These are phyloP conservation scores for Gaeumannomyces tritici DNA, from an alignment of 2,329 filamentous ascomycete species.

Conservation along the genomic window DNA sequence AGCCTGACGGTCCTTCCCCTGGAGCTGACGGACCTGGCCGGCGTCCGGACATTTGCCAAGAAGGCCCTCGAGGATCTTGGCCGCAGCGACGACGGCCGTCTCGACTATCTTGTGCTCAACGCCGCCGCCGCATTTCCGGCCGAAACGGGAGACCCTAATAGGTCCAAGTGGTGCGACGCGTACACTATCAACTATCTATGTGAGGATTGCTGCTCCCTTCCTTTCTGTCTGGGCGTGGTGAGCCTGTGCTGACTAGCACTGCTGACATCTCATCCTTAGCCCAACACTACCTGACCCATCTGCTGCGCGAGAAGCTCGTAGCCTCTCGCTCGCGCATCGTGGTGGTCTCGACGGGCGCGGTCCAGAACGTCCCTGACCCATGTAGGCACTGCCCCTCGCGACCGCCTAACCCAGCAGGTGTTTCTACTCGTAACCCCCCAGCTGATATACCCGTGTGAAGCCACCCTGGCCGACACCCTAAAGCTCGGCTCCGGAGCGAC, in stretches of 20 bases:
- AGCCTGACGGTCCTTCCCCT: conserved; percentile 35
- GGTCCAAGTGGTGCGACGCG: conserved; percentile 38
- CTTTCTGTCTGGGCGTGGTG: not conserved
- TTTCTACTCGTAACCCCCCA: too few species aligned
- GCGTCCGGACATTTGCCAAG: conserved; percentile 35
- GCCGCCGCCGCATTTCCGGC: conserved; percentile 31
- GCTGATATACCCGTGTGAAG: conserved; percentile 4
- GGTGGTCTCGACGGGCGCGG: conserved; percentile 39
- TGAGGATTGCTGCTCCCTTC: conserved; percentile 15
- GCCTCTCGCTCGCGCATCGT: conserved; percentile 36
- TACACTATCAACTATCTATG: conserved; percentile 44
- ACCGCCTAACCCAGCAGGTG: not conserved
- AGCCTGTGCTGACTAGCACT: not conserved
- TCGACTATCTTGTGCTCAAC: conserved; percentile 42
- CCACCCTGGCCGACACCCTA: conserved; percentile 11
- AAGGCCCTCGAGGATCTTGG: conserved; percentile 31
- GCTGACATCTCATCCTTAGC: conserved; percentile 21
- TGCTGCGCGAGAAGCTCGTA: conserved; percentile 36
- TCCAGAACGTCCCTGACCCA: conserved; percentile 28
- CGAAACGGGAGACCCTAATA: conserved; percentile 22
- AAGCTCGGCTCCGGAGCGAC: conserved; percentile 25
- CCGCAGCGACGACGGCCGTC: conserved; percentile 14
- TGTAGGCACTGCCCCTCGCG: conserved; percentile 15
- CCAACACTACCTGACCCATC: conserved; percentile 42
- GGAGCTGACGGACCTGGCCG: conserved; percentile 33